Conservation (phyloP, 169 alveolate species). For the Plasmodium inui region DNA sequence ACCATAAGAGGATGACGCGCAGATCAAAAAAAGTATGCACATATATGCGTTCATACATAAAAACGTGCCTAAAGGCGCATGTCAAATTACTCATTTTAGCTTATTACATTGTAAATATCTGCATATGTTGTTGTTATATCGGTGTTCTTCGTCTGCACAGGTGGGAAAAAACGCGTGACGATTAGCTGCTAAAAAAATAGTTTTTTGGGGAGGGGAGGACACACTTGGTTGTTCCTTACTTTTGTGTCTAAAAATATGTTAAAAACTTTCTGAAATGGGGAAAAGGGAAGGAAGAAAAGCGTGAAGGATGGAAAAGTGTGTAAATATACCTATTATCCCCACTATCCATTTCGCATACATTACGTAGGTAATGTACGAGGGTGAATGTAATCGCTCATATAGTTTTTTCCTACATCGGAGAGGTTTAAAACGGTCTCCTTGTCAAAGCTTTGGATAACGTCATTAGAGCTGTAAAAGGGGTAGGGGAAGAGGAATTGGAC, state of each 20-base stretch:
- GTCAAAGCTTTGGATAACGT: slow-evolving; percentile 29
- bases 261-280: slow-evolving; percentile 52
- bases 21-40: not conserved
- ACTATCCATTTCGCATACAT: not conserved
- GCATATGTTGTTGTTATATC: slow-evolving; percentile 22
- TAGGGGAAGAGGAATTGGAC: not conserved
- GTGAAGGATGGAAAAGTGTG: not conserved
- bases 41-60: not conserved
- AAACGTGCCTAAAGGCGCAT: not conserved
- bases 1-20: not conserved
- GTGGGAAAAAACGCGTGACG: not conserved
- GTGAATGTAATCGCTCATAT: not conserved
- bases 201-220: not conserved
- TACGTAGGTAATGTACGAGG: not conserved
- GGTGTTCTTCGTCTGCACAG: slow-evolving; percentile 19
- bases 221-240: slow-evolving; percentile 29
- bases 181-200: not conserved
- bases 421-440: slow-evolving; percentile 67
- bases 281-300: slow-evolving; percentile 10
- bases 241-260: slow-evolving; percentile 68
- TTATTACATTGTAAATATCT: slow-evolving; percentile 28
- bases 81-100: not conserved
- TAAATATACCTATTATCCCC: not conserved
- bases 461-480: slow-evolving; percentile 36
- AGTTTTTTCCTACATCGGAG: slow-evolving; percentile 29